A percentile compares a stretch with the other conserved stretches of the same genome.
These are phyloP conservation scores for Peniophora sp. DNA, from an alignment of 1,284 basidiomycete species.

Conservation along the genomic window DNA sequence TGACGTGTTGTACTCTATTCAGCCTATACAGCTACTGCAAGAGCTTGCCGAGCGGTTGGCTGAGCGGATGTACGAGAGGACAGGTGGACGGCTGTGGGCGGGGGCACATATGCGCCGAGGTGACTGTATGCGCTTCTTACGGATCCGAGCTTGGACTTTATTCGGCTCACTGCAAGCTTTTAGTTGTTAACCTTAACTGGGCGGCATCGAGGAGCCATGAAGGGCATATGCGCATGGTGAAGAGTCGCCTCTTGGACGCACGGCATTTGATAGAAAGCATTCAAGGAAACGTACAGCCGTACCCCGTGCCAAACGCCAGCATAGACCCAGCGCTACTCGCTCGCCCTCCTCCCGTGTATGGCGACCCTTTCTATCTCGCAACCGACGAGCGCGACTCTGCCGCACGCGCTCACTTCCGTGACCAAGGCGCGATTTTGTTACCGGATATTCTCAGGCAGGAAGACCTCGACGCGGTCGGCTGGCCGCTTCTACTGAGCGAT, in stretches of 20 bases:
- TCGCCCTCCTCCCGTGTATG: conserved; percentile 2
- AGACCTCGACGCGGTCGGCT: conserved; percentile 31
- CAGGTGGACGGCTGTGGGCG: conserved; percentile 28
- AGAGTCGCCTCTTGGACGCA: conserved; percentile 22
- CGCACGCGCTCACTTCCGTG: conserved; percentile 25
- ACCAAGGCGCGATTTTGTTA: conserved; percentile 31
- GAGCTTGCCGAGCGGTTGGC: conserved; percentile 24
- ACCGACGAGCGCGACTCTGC: conserved; percentile 34
- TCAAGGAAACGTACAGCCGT: conserved; percentile 12
- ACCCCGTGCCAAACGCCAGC: conserved; percentile 19
- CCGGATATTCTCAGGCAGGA: conserved; percentile 31
- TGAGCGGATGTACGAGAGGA: conserved; percentile 20
- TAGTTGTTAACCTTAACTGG: no score
- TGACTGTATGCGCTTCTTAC: conserved; percentile 25
- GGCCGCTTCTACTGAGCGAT: conserved; percentile 35
- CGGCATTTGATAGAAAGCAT: conserved; percentile 18
- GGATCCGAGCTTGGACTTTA: no score
- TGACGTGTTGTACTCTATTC: conserved; percentile 24
- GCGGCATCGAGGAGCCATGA: no score
- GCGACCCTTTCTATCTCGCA: conserved; percentile 31
- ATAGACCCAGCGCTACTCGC: conserved; percentile 12
- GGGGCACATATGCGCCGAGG: conserved; percentile 36
- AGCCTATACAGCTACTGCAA: conserved; percentile 21
- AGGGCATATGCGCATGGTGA: conserved; percentile 18
- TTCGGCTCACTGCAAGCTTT: no score